Conservation (phyloP, 108 stramenopile genomes). For the Cyclotella sp. region DNA sequence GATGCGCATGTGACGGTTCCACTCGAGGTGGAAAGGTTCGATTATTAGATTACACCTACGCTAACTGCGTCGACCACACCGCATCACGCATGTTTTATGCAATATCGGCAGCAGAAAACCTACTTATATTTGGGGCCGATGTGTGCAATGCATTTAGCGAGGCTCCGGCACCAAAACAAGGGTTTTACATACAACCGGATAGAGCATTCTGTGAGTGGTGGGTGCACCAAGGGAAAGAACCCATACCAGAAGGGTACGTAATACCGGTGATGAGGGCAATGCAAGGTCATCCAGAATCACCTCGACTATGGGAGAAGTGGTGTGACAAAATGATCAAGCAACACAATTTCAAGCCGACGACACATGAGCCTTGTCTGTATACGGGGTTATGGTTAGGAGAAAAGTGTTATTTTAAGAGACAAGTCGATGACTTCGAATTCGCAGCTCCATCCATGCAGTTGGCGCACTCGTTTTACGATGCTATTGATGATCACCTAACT, state of each 20-base stretch:
- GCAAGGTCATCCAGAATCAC: slow-evolving; percentile 17
- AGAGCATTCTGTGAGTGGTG: slow-evolving; percentile 12
- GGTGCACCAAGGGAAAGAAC: neutral
- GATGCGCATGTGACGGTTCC: neutral
- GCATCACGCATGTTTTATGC: neutral
- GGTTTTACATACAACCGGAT: neutral
- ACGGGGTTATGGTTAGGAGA: too few species aligned
- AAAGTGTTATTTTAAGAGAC: too few species aligned
- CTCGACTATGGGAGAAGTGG: neutral
- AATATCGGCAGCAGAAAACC: neutral
- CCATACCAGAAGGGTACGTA: slow-evolving; percentile 8
- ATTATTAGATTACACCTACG: slow-evolving; percentile 17
- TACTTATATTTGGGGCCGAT: slow-evolving; percentile 11
- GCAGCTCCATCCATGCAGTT: too few species aligned
- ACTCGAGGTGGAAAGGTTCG: slow-evolving; percentile 5
- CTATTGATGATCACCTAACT: too few species aligned
- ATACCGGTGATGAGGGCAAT: neutral
- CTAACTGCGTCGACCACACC: slow-evolving; percentile 19
- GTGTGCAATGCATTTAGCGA: neutral
- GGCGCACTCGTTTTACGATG: too few species aligned
- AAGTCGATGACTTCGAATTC: neutral
- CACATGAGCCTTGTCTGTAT: too few species aligned
- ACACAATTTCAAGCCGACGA: too few species aligned
- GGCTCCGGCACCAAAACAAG: neutral
- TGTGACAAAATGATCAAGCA: too few species aligned